Evolutionary conservation across 441 rosid genomes (phyloP).

Genomic region (Jatropha podagrica): DNA sequence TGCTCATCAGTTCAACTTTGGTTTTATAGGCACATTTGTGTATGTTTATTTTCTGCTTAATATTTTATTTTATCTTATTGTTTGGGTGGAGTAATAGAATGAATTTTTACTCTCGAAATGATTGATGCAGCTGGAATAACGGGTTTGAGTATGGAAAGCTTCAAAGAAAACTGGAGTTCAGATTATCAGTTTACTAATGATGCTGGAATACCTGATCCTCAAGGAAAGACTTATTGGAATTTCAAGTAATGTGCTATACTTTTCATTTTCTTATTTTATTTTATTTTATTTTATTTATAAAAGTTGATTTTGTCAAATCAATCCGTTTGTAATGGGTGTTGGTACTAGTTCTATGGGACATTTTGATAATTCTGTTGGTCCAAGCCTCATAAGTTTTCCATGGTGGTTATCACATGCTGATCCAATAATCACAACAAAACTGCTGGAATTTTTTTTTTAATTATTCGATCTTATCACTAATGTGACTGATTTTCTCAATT

Average conservation of each 20-base stretch:
- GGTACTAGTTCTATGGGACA: not conserved
- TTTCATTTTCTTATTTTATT: too few species aligned
- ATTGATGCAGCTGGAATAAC: constrained; percentile 73
- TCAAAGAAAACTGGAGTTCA: constrained; percentile 85
- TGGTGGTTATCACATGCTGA: not conserved
- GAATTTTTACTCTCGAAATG: constrained; percentile 19
- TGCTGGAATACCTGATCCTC: constrained; percentile 85
- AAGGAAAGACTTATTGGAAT: constrained; percentile 73
- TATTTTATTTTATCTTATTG: not conserved
- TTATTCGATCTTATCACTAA: not conserved
- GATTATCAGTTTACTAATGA: constrained; percentile 80
- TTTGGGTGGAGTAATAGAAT: constrained; percentile 1
- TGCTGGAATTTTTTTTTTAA: not conserved
- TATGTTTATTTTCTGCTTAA: not conserved
- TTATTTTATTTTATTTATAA: not conserved
- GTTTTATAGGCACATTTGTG: not conserved
- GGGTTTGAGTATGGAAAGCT: constrained; percentile 71
- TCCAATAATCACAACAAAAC: not conserved
- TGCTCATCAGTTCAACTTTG: not conserved
- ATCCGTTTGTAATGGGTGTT: constrained; percentile 6
- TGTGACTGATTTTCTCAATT: not conserved
- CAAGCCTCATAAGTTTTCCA: not conserved
- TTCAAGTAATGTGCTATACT: constrained; percentile 54
- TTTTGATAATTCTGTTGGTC: not conserved
- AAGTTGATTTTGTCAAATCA: not conserved